Evolutionary conservation across 768 basidiomycete species (phyloP).

Genomic region (Favolaschia claudopus): DNA sequence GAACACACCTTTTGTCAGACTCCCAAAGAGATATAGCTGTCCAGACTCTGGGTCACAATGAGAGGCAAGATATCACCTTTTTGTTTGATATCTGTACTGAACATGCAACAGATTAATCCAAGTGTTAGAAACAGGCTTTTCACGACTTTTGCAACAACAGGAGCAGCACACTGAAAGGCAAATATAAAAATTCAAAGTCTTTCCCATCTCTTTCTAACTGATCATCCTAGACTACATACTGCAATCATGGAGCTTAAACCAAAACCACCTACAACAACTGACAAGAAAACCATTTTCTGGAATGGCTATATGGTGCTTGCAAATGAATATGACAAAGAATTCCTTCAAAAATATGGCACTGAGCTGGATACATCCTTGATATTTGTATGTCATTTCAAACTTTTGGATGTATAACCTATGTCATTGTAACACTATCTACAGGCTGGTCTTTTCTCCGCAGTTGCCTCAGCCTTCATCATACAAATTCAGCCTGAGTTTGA

Average conservation of each 20-base stretch:
- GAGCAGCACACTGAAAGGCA: too few species aligned
- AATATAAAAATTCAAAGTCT: too few species aligned
- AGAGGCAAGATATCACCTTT: too few species aligned
- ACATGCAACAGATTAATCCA: too few species aligned
- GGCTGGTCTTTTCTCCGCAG: background rate
- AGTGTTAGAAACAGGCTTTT: too few species aligned
- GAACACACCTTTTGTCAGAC: too few species aligned
- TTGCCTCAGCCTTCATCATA: background rate
- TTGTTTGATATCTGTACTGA: too few species aligned
- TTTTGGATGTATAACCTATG: background rate
- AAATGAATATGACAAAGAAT: background rate
- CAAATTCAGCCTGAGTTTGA: background rate
- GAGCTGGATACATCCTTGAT: background rate
- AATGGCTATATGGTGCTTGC: background rate
- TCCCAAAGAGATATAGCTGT: too few species aligned
- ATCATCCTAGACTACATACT: conserved; percentile 35
- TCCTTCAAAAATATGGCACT: background rate
- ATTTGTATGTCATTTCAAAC: background rate
- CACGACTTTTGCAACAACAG: too few species aligned
- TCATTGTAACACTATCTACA: background rate
- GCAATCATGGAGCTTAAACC: background rate
- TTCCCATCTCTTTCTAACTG: too few species aligned
- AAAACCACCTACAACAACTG: background rate
- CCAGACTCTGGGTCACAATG: too few species aligned
- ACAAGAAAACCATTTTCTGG: background rate